Evolutionary conservation across 768 basidiomycete species (phyloP), one percentile per base, ranked within the genome.

Genomic region (Suillus variegatus): DNA sequence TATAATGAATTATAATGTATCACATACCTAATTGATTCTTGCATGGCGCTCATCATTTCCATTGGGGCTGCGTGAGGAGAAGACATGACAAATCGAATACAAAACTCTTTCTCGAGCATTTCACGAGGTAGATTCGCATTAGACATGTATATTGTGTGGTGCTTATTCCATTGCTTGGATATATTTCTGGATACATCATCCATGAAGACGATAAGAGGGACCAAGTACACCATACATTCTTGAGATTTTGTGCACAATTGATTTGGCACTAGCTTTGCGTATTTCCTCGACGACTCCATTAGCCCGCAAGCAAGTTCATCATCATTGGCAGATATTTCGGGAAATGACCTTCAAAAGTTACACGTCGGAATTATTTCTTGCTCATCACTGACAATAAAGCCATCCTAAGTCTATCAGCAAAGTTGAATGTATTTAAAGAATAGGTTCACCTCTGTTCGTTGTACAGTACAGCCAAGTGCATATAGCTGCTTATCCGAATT

Each of bases 101-200:
- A 65, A n/a, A 69, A 75, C 47, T 78, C 76, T 41, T 79, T 73
- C 46, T 82, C 74, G 0, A 81, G 47, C 32, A 73, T 68, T 36
- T 71, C 38, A 0, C 70, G 66, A 3, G 77, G 78, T 1, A 82
- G 43, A 9, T 55, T 65, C 0, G 62, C 76, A 63, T 81, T 79
- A 0, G 72, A 77, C 61, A 79, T 66, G 28, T 81, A 82, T 0
- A 73, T 62, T 0, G 73, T 66, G 10, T 77, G 73, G 40, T 81
- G 77, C 38, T 76, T 76, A 38, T 81, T 78, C 75, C 77, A 82
- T 36, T 79, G 79, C 51, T 79, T 81, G 6, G 70, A 77, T 6
- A 68, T 62, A 41, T 80, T 80, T 0, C 73, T 78, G 0, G 75
- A 81, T 0, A 81, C 70, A 52, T 81, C 75, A 38, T 81, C 78